phyloP scores from a whole-genome alignment of 2,329 filamentous ascomycete species.

The Botrytis aclada region DNA sequence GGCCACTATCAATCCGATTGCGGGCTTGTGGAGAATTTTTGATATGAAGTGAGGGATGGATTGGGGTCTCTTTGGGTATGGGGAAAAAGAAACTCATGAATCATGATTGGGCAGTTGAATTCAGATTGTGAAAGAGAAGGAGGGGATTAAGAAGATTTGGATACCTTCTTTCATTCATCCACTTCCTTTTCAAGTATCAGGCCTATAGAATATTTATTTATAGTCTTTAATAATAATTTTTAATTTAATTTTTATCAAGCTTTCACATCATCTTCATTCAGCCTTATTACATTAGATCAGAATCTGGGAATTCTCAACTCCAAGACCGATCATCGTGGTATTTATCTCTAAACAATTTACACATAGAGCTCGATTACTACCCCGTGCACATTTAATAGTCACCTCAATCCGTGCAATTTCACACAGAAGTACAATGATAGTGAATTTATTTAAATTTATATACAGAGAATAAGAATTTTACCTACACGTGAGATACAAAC shows the following conservation, averaged over 20 bases:
- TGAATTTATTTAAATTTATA: neutral
- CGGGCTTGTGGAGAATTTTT: slow-evolving; percentile 24
- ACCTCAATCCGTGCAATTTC: neutral
- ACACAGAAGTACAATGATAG: neutral
- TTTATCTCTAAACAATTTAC: neutral
- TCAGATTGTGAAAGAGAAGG: too few relatives aligned
- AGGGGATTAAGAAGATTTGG: neutral
- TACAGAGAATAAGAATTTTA: neutral
- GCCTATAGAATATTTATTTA: neutral
- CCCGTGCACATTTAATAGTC: neutral
- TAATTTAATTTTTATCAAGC: neutral
- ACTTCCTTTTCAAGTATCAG: neutral
- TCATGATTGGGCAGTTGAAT: neutral
- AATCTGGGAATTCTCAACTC: neutral
- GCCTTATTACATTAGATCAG: neutral
- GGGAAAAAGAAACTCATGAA: neutral
- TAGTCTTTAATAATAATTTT: neutral
- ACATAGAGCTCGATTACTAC: neutral
- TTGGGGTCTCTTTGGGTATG: too few relatives aligned
- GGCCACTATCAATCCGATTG: slow-evolving; percentile 21
- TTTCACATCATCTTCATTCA: neutral
- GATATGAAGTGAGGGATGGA: slow-evolving; percentile 16
- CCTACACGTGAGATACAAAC: neutral
- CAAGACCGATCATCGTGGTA: neutral
- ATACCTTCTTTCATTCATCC: too few relatives aligned